Conservation (phyloP, 441 rosid genomes). For the Jatropha multifida region DNA sequence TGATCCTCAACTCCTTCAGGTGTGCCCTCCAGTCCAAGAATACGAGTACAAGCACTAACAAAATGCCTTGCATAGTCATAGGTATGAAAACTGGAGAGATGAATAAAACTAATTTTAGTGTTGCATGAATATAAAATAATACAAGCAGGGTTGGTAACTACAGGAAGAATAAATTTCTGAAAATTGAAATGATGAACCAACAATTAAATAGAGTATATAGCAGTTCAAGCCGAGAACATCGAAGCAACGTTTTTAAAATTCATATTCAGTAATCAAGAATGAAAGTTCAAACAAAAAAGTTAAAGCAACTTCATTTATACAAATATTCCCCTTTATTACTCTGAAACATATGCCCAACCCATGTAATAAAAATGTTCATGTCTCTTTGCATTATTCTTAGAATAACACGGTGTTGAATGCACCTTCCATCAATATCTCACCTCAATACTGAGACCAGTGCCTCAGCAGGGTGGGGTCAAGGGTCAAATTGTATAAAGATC, state of each 20-base stretch:
- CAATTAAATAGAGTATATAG: neutral
- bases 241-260: neutral
- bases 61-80: constrained; percentile 99
- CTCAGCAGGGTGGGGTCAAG: neutral
- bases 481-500: neutral
- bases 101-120: neutral
- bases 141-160: neutral
- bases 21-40: constrained; percentile 98
- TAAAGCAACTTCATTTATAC: neutral
- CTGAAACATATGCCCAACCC: neutral
- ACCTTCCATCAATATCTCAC: neutral
- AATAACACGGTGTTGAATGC: neutral
- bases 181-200: neutral
- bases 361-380: neutral
- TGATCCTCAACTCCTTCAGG: constrained; percentile 99
- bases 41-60: constrained; percentile 99
- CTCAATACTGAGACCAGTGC: neutral
- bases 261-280: neutral
- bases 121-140: neutral
- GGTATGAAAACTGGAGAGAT: constrained; percentile 78
- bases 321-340: neutral
- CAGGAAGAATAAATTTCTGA: neutral
- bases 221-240: neutral
- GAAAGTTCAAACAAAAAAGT: neutral
- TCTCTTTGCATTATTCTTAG: neutral